Conservation (phyloP, 495 filamentous ascomycete genomes). For the Penicillium samsonianum region DNA sequence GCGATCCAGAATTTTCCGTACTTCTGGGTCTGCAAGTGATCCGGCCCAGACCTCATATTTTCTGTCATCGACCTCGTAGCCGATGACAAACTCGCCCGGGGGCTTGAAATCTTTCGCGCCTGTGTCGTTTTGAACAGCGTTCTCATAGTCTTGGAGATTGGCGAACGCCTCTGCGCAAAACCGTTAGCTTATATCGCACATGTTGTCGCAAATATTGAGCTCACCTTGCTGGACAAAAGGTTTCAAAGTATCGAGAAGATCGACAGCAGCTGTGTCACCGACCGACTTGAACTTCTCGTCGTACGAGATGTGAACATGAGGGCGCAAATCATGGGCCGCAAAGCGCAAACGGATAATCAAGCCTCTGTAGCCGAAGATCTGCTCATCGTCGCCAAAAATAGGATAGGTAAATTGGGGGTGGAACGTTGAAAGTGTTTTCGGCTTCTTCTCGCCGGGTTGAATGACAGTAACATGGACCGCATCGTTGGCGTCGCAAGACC, state of each 20-base stretch:
- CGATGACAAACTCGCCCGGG: slow-evolving; percentile 56
- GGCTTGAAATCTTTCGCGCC: slow-evolving; percentile 60
- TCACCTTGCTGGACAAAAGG: slow-evolving; percentile 68
- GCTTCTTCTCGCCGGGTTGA: slow-evolving; percentile 53
- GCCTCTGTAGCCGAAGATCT: slow-evolving; percentile 85
- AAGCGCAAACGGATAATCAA: slow-evolving; percentile 76
- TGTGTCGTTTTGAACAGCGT: slow-evolving; percentile 53
- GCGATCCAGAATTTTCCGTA: slow-evolving; percentile 68
- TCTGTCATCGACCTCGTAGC: slow-evolving; percentile 51
- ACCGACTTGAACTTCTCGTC: slow-evolving; percentile 71
- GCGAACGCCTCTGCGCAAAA: slow-evolving; percentile 59
- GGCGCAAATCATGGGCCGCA: slow-evolving; percentile 77
- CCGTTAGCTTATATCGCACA: slow-evolving; percentile 3
- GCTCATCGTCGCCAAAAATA: slow-evolving; percentile 88
- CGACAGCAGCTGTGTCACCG: slow-evolving; percentile 67
- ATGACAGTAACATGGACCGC: slow-evolving; percentile 71
- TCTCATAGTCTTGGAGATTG: slow-evolving; percentile 58
- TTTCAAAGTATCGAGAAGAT: slow-evolving; percentile 65
- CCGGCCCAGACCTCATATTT: slow-evolving; percentile 64
- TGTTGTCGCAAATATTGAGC: slow-evolving; percentile 11
- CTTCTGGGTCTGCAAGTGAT: slow-evolving; percentile 55
- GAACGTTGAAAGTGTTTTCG: slow-evolving; percentile 65
- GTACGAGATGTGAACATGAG: slow-evolving; percentile 70
- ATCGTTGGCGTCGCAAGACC: slow-evolving; percentile 75
- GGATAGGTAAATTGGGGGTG: slow-evolving; percentile 85